These are phyloP conservation scores for Warburgia ugandensis DNA, from an alignment of 164 flowering plant genomes.

Conservation along the genomic window DNA sequence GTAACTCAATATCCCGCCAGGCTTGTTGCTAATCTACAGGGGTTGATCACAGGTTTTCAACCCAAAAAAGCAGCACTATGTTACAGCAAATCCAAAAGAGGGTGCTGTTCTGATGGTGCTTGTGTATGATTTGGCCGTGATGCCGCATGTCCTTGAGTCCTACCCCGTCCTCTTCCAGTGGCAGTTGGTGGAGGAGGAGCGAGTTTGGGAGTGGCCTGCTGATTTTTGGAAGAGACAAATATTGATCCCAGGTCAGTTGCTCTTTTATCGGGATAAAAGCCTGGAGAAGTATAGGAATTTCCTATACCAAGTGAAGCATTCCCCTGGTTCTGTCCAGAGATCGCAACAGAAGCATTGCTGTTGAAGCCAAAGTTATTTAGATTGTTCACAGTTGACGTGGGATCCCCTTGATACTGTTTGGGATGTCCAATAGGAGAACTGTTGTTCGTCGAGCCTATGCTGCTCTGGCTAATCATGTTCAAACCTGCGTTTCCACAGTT, in stretches of 20 bases:
- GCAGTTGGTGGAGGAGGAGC: conserved; percentile 85
- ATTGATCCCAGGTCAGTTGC: conserved; percentile 62
- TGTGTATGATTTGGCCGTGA: conserved; percentile 32
- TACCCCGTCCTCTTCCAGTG: conserved; percentile 75
- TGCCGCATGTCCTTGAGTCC: conserved; percentile 32
- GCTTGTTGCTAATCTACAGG: conserved; percentile 1
- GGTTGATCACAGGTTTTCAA: not conserved
- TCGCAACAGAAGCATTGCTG: conserved; percentile 27
- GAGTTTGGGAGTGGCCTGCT: conserved; percentile 52
- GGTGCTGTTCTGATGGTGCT: conserved; percentile 59
- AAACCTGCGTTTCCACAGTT: conserved; percentile 25
- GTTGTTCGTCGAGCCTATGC: conserved; percentile 11
- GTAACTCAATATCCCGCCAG: too few relatives aligned
- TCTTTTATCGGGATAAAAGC: conserved; percentile 22
- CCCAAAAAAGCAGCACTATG: not conserved
- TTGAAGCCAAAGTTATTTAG: not conserved
- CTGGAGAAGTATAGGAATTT: conserved; percentile 1
- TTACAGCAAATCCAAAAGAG: conserved; percentile 73
- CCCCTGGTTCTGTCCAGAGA: conserved; percentile 37
- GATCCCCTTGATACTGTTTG: conserved; percentile 32
- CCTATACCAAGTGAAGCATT: conserved; percentile 18
- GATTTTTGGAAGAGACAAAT: conserved; percentile 52
- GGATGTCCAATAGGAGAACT: conserved; percentile 32
- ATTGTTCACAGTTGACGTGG: conserved; percentile 13
- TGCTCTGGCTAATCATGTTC: conserved; percentile 16